phyloP scores from a whole-genome alignment of 345 rosid genomes.

The Brassica carinata region DNA sequence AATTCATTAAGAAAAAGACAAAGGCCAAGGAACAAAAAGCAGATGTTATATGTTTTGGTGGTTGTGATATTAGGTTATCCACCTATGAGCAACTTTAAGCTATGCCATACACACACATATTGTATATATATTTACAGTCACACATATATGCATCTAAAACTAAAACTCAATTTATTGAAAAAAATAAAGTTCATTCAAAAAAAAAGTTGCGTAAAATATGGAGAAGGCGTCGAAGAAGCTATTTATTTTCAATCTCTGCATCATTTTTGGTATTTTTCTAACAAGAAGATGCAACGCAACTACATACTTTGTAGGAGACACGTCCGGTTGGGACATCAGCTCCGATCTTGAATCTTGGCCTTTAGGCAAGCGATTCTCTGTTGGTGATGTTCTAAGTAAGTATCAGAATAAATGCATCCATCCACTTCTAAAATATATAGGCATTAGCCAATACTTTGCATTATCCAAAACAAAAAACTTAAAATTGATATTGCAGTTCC shows the following conservation, averaged over 20 bases:
- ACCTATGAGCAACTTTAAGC: slow-evolving; percentile 37
- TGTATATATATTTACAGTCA: slow-evolving; percentile 11
- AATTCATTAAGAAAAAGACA: not conserved
- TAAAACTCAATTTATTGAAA: not conserved
- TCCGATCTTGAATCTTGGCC: slow-evolving; percentile 75
- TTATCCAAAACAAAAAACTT: not conserved
- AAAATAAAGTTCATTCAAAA: too few relatives aligned
- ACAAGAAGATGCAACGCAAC: slow-evolving; percentile 50
- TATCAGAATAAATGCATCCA: not conserved
- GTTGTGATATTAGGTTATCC: slow-evolving; percentile 50
- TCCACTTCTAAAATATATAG: not conserved
- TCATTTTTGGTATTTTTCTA: slow-evolving; percentile 28
- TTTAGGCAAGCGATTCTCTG: slow-evolving; percentile 58
- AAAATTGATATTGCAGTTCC: not conserved
- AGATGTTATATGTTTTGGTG: slow-evolving; percentile 23
- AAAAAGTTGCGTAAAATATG: slow-evolving; percentile 16
- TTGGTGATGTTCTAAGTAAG: slow-evolving; percentile 78
- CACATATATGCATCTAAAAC: not conserved
- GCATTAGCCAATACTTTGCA: not conserved
- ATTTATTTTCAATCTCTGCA: slow-evolving; percentile 39
- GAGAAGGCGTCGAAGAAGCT: slow-evolving; percentile 30
- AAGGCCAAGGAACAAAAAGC: slow-evolving; percentile 26
- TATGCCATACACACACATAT: slow-evolving; percentile 7
- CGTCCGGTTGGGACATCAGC: slow-evolving; percentile 93
- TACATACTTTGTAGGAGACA: slow-evolving; percentile 76